Evolutionary conservation across 1,284 basidiomycete species (phyloP).

Genomic region (Sanghuangporus sanghuang): DNA sequence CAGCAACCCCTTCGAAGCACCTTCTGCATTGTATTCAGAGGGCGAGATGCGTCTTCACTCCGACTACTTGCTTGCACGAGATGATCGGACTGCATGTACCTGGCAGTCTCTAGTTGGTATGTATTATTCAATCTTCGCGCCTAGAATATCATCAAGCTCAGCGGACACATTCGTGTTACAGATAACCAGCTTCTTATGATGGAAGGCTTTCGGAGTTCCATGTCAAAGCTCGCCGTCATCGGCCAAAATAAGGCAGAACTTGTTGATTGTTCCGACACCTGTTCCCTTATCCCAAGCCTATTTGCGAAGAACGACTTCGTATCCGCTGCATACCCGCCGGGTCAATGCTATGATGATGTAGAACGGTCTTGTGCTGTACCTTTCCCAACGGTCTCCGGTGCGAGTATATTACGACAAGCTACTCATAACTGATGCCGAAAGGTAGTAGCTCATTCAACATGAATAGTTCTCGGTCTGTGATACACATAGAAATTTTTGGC

Average conservation of each 20-base stretch:
- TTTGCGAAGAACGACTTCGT: not conserved
- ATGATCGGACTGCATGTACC: conserved; percentile 17
- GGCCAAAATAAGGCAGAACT: conserved; percentile 23
- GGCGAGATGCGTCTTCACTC: conserved; percentile 20
- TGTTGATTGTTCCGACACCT: conserved; percentile 19
- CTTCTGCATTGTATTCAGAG: conserved; percentile 4
- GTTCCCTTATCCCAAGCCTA: conserved; percentile 11
- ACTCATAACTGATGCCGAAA: no score
- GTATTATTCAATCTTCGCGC: not conserved
- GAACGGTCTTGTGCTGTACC: conserved; percentile 9
- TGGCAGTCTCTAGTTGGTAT: conserved; percentile 20
- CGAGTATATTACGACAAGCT: not conserved
- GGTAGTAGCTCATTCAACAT: no score
- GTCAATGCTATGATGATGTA: conserved; percentile 8
- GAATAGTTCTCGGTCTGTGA: no score
- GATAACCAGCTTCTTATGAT: conserved; percentile 15
- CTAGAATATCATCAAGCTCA: not conserved
- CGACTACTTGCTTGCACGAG: conserved; percentile 18
- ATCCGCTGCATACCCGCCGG: conserved; percentile 13
- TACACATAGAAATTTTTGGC: no score
- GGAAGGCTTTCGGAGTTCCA: conserved; percentile 14
- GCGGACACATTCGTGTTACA: not conserved
- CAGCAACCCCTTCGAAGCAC: conserved; percentile 8
- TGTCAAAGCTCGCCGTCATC: conserved; percentile 29
- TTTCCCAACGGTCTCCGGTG: conserved; percentile 11